These are phyloP conservation scores for Daldinia concentrica DNA, from an alignment of 495 filamentous ascomycete genomes.

Conservation along the genomic window DNA sequence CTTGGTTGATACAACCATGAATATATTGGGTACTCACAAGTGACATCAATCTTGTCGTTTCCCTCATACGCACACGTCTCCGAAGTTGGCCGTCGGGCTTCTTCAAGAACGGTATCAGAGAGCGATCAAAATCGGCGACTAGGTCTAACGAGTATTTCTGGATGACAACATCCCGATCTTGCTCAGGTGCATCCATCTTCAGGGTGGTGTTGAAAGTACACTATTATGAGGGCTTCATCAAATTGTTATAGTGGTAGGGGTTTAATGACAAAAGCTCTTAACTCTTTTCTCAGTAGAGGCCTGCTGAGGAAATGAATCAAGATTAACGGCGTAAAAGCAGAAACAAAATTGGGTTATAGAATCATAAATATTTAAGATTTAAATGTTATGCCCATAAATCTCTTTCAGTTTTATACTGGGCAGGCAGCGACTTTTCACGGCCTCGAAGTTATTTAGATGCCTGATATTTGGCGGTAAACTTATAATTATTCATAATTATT, in stretches of 20 bases:
- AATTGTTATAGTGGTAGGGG: neutral
- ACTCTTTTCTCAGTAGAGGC: neutral
- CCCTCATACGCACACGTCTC: slow-evolving; percentile 54
- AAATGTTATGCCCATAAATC: too few relatives aligned
- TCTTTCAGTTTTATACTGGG: neutral
- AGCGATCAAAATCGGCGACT: slow-evolving; percentile 69
- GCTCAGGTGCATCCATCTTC: slow-evolving; percentile 59
- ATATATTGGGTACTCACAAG: slow-evolving; percentile 49
- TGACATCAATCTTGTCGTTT: slow-evolving; percentile 55
- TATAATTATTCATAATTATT: slow-evolving; percentile 2
- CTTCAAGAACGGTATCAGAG: slow-evolving; percentile 61
- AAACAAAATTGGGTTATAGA: neutral
- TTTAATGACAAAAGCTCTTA: neutral
- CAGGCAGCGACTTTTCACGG: slow-evolving; percentile 12
- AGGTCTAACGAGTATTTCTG: slow-evolving; percentile 75
- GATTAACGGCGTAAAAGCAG: neutral
- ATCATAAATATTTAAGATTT: neutral
- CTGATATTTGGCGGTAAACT: slow-evolving; percentile 7
- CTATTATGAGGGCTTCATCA: neutral
- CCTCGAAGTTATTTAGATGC: slow-evolving; percentile 13
- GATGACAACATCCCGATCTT: slow-evolving; percentile 75
- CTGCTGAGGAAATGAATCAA: neutral
- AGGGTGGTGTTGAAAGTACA: neutral
- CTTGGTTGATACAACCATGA: neutral
- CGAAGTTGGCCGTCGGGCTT: slow-evolving; percentile 53